Percentiles rank a stretch among this genome's conserved stretches.
Evolutionary conservation across 176 grass and related monocot species (phyloP).

Genomic region (Avena sativa): DNA sequence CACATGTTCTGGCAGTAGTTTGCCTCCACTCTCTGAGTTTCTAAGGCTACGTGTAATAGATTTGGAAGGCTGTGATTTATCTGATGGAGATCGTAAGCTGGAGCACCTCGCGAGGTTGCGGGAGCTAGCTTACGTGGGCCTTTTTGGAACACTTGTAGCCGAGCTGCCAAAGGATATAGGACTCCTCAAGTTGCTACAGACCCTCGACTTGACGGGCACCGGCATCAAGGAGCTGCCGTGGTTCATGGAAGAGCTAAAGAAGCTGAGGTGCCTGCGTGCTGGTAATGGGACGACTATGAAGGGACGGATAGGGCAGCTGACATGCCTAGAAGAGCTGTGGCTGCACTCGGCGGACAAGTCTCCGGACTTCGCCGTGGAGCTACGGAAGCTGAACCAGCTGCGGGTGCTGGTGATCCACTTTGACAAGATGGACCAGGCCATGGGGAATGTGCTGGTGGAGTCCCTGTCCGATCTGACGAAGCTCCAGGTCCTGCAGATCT

Average conservation of each 20-base stretch:
- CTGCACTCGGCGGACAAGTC: neutral
- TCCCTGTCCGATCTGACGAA: neutral
- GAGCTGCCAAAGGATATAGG: neutral
- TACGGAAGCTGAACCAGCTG: neutral
- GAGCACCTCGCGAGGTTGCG: no score
- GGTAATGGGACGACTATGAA: neutral
- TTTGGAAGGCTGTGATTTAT: no score
- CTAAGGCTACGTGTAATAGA: no score
- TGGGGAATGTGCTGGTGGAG: neutral
- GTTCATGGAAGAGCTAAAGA: neutral
- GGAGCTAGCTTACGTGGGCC: no score
- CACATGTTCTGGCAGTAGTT: no score
- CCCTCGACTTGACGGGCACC: neutral
- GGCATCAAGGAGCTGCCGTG: neutral
- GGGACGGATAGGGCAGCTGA: neutral
- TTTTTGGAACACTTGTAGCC: neutral
- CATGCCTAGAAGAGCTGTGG: neutral
- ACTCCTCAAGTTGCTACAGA: neutral
- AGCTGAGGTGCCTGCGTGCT: neutral
- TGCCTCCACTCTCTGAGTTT: no score
- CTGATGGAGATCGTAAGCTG: no score
- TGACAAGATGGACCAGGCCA: neutral
- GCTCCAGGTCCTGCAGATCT: neutral
- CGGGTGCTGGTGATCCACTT: neutral
- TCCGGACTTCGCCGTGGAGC: neutral